Percentiles rank a stretch among this genome's conserved stretches.
Conservation (phyloP, 768 basidiomycete genomes). For the Nidularia pulvinata region DNA sequence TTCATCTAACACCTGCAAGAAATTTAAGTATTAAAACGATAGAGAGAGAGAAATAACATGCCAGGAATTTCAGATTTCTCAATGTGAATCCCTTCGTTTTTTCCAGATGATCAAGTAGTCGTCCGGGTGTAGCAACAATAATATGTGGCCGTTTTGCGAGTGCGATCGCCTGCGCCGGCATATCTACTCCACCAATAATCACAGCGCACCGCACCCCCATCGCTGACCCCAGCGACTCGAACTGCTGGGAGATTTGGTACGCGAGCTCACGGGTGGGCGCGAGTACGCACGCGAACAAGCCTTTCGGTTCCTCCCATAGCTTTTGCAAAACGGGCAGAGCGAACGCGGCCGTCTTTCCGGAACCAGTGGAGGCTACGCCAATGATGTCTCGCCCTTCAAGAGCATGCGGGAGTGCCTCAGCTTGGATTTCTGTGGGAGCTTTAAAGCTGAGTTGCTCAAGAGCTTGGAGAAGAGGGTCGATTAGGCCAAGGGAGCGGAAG, state of each 20-base stretch:
- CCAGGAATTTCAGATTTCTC: constrained; percentile 84
- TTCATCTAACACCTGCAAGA: constrained; percentile 88
- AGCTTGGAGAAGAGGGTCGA: constrained; percentile 86
- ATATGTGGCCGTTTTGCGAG: constrained; percentile 95
- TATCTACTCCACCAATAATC: constrained; percentile 95
- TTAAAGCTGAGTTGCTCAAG: constrained; percentile 82
- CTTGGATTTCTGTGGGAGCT: constrained; percentile 90
- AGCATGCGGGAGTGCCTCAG: constrained; percentile 82
- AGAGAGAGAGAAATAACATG: constrained; percentile 29
- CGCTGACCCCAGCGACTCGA: constrained; percentile 86
- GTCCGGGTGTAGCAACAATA: constrained; percentile 93
- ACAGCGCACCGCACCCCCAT: constrained; percentile 93
- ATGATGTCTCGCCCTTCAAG: constrained; percentile 94
- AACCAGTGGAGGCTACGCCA: constrained; percentile 97
- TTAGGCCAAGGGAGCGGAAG: constrained; percentile 87
- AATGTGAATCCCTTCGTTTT: constrained; percentile 97
- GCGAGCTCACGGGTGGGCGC: constrained; percentile 99
- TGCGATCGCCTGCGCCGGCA: constrained; percentile 87
- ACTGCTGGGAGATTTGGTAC: constrained; percentile 97
- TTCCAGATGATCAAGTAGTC: constrained; percentile 91
- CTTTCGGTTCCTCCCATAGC: constrained; percentile 94
- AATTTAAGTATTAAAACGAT: neutral
- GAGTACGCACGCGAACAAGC: constrained; percentile 90
- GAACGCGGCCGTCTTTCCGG: constrained; percentile 98
- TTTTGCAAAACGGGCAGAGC: constrained; percentile 95